Evolutionary conservation across 805 yeast genomes (phyloP).

Genomic region (Saccharomyces mikatae): DNA sequence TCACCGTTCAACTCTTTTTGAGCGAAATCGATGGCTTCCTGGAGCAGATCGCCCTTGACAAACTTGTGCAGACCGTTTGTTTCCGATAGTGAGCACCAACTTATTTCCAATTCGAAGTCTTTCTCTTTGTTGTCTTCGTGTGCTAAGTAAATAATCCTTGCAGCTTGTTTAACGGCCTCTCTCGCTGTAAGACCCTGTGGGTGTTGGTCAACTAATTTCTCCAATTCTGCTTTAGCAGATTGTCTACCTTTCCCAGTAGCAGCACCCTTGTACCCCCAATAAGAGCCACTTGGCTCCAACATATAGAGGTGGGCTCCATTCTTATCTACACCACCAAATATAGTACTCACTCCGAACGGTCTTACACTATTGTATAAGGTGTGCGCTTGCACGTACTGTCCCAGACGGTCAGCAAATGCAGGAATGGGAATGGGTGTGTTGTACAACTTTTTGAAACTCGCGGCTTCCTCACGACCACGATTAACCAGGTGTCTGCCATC

Average conservation of each 20-base stretch:
- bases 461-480: slow-evolving; percentile 88
- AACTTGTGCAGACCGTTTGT: slow-evolving; percentile 74
- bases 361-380: slow-evolving; percentile 95
- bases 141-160: slow-evolving; percentile 83
- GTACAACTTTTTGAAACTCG: slow-evolving; percentile 66
- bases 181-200: slow-evolving; percentile 51
- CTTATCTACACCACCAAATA: slow-evolving; percentile 87
- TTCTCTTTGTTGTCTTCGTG: slow-evolving; percentile 98
- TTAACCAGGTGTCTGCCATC: slow-evolving; percentile 92
- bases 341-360: slow-evolving; percentile 91
- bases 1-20: slow-evolving; percentile 57
- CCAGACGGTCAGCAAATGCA: slow-evolving; percentile 77
- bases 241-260: slow-evolving; percentile 99
- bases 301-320: slow-evolving; percentile 88
- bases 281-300: slow-evolving; percentile 95
- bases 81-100: slow-evolving; percentile 74
- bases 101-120: slow-evolving; percentile 88
- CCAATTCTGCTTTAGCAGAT: slow-evolving; percentile 93
- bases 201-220: slow-evolving; percentile 49
- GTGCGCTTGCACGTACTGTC: slow-evolving; percentile 88
- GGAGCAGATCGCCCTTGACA: slow-evolving; percentile 70
- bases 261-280: slow-evolving; percentile 96
- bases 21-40: slow-evolving; percentile 79
- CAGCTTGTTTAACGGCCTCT: slow-evolving; percentile 90
- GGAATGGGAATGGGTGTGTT: slow-evolving; percentile 72